Evolutionary conservation across 2,329 filamentous ascomycete genomes (phyloP).

Genomic region (Aspergillus hiratsukae): DNA sequence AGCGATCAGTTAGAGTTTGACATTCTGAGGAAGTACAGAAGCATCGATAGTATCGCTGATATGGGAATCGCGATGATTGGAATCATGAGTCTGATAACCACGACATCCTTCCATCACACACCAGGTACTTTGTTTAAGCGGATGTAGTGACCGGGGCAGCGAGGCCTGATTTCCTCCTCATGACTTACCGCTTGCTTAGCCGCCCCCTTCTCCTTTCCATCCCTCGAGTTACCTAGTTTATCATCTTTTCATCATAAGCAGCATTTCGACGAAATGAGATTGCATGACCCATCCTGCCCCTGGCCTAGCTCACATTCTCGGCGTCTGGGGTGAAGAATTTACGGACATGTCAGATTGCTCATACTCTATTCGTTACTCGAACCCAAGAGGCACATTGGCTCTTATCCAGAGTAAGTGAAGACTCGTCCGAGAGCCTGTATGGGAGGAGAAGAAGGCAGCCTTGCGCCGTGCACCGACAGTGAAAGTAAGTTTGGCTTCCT

Average conservation of each 20-base stretch:
- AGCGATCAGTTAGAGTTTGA: background rate
- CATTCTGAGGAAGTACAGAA: background rate
- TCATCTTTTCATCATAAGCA: background rate
- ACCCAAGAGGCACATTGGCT: background rate
- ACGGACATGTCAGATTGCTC: background rate
- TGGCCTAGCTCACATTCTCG: background rate
- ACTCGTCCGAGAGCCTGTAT: background rate
- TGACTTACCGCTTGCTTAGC: background rate
- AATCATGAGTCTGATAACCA: too few species aligned
- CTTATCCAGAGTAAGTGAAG: background rate
- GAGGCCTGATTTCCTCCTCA: background rate
- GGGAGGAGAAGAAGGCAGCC: slow-evolving; percentile 7
- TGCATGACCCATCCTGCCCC: background rate
- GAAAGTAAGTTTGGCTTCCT: background rate
- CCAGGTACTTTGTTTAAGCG: background rate
- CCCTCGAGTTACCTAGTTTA: background rate
- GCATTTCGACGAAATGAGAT: background rate
- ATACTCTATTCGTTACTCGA: background rate
- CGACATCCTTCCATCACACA: background rate
- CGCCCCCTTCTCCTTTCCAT: background rate
- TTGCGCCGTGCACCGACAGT: slow-evolving; percentile 12
- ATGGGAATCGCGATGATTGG: background rate
- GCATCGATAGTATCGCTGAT: background rate
- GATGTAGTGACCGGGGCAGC: background rate
- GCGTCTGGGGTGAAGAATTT: background rate